These are phyloP conservation scores for Rhypophila decipiens DNA, from an alignment of 495 filamentous ascomycete species.

Conservation along the genomic window DNA sequence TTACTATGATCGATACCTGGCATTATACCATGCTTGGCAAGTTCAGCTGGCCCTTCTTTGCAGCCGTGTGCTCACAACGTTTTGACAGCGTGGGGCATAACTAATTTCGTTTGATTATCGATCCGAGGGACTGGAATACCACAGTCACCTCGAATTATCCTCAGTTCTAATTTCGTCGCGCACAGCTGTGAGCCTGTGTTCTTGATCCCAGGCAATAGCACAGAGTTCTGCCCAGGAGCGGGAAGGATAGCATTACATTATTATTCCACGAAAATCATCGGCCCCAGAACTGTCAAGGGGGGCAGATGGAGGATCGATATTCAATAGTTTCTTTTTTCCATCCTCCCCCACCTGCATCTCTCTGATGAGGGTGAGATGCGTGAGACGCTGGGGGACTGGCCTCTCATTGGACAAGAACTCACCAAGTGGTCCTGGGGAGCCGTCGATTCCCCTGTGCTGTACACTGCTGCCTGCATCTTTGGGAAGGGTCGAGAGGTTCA, in stretches of 20 bases:
- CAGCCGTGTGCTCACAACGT: constrained; percentile 1
- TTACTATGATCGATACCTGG: not conserved
- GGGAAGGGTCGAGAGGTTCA: constrained; percentile 7
- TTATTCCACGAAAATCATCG: constrained; percentile 1
- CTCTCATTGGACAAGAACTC: constrained; percentile 19
- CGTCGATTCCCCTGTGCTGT: constrained; percentile 14
- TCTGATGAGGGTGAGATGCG: constrained; percentile 21
- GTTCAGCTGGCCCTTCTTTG: not conserved
- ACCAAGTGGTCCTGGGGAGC: constrained; percentile 18
- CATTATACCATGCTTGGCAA: constrained; percentile 6
- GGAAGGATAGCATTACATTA: not conserved
- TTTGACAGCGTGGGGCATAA: constrained; percentile 12
- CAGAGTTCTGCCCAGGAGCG: constrained; percentile 6
- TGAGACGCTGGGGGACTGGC: constrained; percentile 11
- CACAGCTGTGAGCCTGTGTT: not conserved
- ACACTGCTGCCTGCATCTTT: constrained; percentile 16
- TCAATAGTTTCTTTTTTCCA: constrained; percentile 19
- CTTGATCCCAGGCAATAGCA: constrained; percentile 12
- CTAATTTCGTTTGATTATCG: constrained; percentile 19
- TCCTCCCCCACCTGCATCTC: constrained; percentile 22
- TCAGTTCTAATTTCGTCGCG: constrained; percentile 16
- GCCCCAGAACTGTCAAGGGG: not conserved
- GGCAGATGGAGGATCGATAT: constrained; percentile 10
- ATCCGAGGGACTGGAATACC: constrained; percentile 26
- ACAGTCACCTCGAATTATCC: not conserved